Base-by-base conservation (phyloP, 2,329 filamentous ascomycete species). In the Chalaropsis ovoidea region DNA sequence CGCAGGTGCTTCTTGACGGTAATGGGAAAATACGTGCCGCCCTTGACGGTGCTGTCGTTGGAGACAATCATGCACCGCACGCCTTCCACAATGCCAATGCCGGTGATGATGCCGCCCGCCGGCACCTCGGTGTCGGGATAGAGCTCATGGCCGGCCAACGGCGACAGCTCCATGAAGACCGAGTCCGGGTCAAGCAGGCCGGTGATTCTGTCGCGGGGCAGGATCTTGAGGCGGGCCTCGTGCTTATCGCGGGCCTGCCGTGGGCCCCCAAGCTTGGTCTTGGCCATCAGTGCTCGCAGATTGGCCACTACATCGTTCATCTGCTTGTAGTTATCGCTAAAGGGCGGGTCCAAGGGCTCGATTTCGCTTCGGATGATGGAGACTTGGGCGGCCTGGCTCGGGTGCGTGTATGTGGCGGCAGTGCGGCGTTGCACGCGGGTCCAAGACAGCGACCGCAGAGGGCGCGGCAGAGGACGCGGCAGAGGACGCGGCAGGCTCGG, bases 1-100 rank as follows among this genome's bases (percentile, higher is more conserved):
- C 93, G 85, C 17, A 97, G 80, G 75, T 97, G 94, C 80, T 99
- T 99, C 79, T 96, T 96, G 67, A 97, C 90, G 0, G 93, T 99
- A 71, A 97, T 90, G 1, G 93, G 93, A 73, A 93, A 97, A 77
- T 99, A 99, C 1, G 93, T 95, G 27, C 93, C 93, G 63, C 93
- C 93, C 77, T 97, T 99, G 72, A 97, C 93, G 19, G 93, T 96
- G 77, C 90, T 95, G 74, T 96, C 93, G 74, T 97, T 96, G 67
- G 91, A 92, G 62, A 96, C 89, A 71, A 97, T 89, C 78, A 96
- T 87, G 75, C 93, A 97, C 49, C 86, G 87, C 31, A 96, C 90
- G 15, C 93, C 93, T 73, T 94, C 88, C 31, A 99, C 89, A 1
- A 88, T 87, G 2, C 93, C 93, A 63, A 97, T 85, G 0, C 93